Percentiles rank a stretch among this genome's conserved stretches.
These are phyloP conservation scores for Pestalotiopsis sp. DNA, from an alignment of 2,329 filamentous ascomycete genomes.

Conservation along the genomic window DNA sequence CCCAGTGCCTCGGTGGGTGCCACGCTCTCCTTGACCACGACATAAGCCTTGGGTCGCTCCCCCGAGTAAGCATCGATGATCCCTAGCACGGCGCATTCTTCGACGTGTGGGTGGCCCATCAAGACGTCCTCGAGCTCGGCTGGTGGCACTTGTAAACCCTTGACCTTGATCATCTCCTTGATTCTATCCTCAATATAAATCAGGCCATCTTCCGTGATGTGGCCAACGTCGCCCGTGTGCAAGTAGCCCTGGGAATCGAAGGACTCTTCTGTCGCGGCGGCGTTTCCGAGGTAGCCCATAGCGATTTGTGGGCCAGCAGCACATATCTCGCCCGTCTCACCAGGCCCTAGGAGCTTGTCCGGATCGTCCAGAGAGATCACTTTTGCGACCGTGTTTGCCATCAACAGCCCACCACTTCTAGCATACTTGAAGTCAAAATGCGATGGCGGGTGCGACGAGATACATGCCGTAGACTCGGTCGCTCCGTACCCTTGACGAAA, in stretches of 20 bases:
- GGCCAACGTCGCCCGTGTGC: conserved; percentile 56
- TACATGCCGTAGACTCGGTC: conserved; percentile 64
- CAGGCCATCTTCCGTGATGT: conserved; percentile 53
- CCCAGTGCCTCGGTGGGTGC: background rate
- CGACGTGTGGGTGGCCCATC: conserved; percentile 38
- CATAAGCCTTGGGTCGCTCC: conserved; percentile 61
- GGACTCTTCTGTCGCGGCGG: conserved; percentile 18
- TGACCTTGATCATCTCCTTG: conserved; percentile 53
- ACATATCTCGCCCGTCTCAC: conserved; percentile 49
- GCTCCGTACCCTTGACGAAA: conserved; percentile 68
- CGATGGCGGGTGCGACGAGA: conserved; percentile 58
- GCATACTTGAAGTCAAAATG: conserved; percentile 58
- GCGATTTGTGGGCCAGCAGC: conserved; percentile 45
- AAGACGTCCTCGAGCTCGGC: conserved; percentile 32
- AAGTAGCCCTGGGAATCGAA: conserved; percentile 12
- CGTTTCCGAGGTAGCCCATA: conserved; percentile 44
- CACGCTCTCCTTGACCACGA: conserved; percentile 42
- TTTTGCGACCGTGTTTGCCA: conserved; percentile 58
- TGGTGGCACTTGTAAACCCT: conserved; percentile 31
- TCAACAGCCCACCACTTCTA: conserved; percentile 52
- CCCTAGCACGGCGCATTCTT: conserved; percentile 62
- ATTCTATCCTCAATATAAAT: conserved; percentile 60
- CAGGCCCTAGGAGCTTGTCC: conserved; percentile 28
- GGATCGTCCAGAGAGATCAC: conserved; percentile 38
- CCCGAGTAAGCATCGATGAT: conserved; percentile 49